phyloP scores from a whole-genome alignment of 2,329 filamentous ascomycete genomes.

The Botrytis paeoniae region DNA sequence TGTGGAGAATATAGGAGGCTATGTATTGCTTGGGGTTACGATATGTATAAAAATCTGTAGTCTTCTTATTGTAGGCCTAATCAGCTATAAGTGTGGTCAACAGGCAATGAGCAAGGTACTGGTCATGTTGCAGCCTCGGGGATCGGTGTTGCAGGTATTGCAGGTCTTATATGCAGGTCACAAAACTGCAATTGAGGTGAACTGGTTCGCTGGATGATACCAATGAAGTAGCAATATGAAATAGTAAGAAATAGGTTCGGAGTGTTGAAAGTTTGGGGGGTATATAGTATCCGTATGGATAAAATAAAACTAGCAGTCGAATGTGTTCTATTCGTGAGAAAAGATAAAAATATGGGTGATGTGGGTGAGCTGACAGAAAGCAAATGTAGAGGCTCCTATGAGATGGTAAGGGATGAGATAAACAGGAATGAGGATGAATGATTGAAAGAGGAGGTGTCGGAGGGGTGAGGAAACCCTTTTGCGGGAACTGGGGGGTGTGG shows the following conservation, averaged over 20 bases:
- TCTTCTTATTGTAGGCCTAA: conserved; percentile 23
- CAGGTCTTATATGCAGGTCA: conserved; percentile 9
- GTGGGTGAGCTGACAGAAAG: conserved; percentile 17
- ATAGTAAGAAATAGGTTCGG: not conserved
- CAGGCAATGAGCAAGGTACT: conserved; percentile 26
- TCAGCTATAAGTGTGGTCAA: conserved; percentile 29
- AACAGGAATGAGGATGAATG: conserved; percentile 7
- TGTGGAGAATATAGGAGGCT: conserved; percentile 32
- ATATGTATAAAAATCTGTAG: conserved; percentile 25
- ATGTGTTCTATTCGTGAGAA: not conserved
- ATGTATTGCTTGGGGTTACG: conserved; percentile 28
- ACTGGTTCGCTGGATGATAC: conserved; percentile 21
- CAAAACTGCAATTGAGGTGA: not conserved
- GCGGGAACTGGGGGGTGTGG: not conserved
- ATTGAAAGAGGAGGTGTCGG: not conserved
- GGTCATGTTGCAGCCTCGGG: conserved; percentile 35
- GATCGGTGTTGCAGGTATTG: conserved; percentile 18
- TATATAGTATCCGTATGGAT: not conserved
- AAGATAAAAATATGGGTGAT: conserved; percentile 1
- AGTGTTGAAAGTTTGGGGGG: not conserved
- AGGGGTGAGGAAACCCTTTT: conserved; percentile 1
- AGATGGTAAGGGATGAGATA: conserved; percentile 4
- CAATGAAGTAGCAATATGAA: not conserved
- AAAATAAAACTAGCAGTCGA: not conserved
- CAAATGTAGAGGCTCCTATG: not conserved